Percentiles rank a stretch among this genome's conserved stretches.
phyloP scores from a whole-genome alignment of 495 filamentous ascomycete genomes.

The Patellaria atrata region DNA sequence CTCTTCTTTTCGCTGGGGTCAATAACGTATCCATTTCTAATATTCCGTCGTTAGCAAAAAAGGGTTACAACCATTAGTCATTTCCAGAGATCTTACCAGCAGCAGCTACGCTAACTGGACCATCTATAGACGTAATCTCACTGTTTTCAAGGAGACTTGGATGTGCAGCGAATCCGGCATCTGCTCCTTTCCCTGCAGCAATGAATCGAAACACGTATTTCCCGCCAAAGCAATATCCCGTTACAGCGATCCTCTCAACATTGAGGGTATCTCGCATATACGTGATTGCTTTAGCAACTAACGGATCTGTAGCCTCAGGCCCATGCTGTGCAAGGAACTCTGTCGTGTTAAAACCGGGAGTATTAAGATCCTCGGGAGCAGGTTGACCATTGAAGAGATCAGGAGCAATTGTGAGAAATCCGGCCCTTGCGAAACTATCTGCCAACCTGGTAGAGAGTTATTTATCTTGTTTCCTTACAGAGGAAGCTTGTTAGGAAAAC shows the following conservation, averaged over 20 bases:
- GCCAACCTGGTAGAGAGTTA: conserved; percentile 3
- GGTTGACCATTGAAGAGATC: conserved; percentile 13
- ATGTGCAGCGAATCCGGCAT: conserved; percentile 13
- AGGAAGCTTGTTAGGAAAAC: not conserved
- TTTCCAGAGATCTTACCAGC: conserved; percentile 11
- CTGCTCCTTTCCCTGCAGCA: conserved; percentile 6
- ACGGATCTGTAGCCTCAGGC: conserved; percentile 3
- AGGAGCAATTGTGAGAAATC: conserved; percentile 6
- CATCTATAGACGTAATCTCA: conserved; percentile 8
- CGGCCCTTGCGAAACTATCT: conserved; percentile 9
- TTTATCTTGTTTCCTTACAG: not conserved
- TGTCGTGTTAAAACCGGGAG: conserved; percentile 3
- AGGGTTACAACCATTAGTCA: too few species aligned
- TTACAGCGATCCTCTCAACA: conserved; percentile 4
- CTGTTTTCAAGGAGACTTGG: conserved; percentile 3
- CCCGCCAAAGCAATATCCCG: conserved; percentile 11
- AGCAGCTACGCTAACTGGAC: conserved; percentile 14
- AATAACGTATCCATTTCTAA: too few species aligned
- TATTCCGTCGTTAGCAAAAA: too few species aligned
- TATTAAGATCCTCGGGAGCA: not conserved
- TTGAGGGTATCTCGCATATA: conserved; percentile 7
- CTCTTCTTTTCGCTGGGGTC: too few species aligned
- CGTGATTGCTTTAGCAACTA: conserved; percentile 4
- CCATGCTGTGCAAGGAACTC: conserved; percentile 6
- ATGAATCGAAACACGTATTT: conserved; percentile 12